Evolutionary conservation across 805 yeast genomes (phyloP), one percentile per base, ranked within the genome.

Genomic region (Kodamaea nitidulidarum): DNA sequence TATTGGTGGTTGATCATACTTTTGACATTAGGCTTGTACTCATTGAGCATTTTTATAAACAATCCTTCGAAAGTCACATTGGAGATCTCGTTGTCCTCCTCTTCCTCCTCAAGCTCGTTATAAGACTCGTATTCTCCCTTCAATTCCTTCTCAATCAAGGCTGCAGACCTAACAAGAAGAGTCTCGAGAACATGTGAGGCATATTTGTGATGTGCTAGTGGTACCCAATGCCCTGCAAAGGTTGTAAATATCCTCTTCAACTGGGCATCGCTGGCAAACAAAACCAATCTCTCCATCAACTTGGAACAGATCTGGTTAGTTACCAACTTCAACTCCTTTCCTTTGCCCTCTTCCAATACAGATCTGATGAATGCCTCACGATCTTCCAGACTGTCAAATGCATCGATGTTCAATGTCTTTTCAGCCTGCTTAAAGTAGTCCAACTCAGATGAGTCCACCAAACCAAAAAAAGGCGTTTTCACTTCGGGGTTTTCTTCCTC

Each of bases 251-350:
- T 55, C 22, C 69, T 66, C 50, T 80, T 80, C 43, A 88, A 60
- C 57, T 88, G 95, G 9, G 61, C 66, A 44, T 79, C 81, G 18
- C 73, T 70, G 11, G 90, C 82, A 14, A 69, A 64, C 30, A 85
- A 61, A n/a, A 91, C 75, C 44, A 91, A 65, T 55, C 98, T 72
- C 61, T 91, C 98, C 70, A 93, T 73, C 42, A 93, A 70, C 58
- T 91, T 91, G 16, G 98, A 91, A 60, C 97, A 88, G 41, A 91
- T 88, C 55, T 90, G 97, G 55, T 91, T 90, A 2, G 96, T 91
- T 3, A 85, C 96, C 29, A 91, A 70, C 60, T 93, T 91, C 49
- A 93, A 67, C 61, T 91, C 98, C 52, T 90, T 88, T 2, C 96
- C 96, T 35, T 74, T 71, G 15, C 88, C 76, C 65, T 93, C 98